Evolutionary conservation across 2,329 filamentous ascomycete genomes (phyloP), one percentile per base, ranked within the genome.

Genomic region (Pyricularia sp.): DNA sequence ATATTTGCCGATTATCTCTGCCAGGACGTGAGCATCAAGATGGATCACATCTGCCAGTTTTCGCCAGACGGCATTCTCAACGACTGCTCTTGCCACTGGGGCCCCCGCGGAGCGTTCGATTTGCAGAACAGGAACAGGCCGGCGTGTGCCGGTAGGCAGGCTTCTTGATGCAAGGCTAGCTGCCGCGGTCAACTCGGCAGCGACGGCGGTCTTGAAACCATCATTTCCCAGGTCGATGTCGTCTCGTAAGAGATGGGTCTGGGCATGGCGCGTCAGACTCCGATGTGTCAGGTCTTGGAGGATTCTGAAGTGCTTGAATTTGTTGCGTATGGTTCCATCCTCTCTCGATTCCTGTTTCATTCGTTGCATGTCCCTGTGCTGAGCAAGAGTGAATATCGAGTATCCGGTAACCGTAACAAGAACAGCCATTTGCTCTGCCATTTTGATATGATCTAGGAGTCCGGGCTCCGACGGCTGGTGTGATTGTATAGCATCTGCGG

Each of bases 1-100:
- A 70, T 92, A 91, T 59, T 84, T 81, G 2, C 87, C 88, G 0
- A 88, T 81, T 30, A 94, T 77, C 62, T 87, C 81, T 3, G 88
- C 88, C 64, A 96, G 76, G 70, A 89, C 87, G 67, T 87, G 83
- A 1, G 90, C 85, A 70, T 87, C 84, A 12, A 96, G 72, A 24
- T 84, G 81, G 35, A 94, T 76, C 3, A 93, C 71, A 68, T 93
- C 86, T 3, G 89, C 87, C 7, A 77, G 77, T 6, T 89, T 76
- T 40, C 72, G 68, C 7, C 67, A 68, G 3, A 73, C 75, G 24
- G 74, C 68, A 19, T 73, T 70, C 62, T 73, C 65, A 57, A 77
- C 61, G 22, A 74, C 60, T 8, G 68, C 62, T 44, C 66, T 66
- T 12, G 73, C 70, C 24, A 73, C 65, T 24, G 53, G 53, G 9